phyloP scores from a whole-genome alignment of 2,329 filamentous ascomycete species.

The Waltergamsia citrina region DNA sequence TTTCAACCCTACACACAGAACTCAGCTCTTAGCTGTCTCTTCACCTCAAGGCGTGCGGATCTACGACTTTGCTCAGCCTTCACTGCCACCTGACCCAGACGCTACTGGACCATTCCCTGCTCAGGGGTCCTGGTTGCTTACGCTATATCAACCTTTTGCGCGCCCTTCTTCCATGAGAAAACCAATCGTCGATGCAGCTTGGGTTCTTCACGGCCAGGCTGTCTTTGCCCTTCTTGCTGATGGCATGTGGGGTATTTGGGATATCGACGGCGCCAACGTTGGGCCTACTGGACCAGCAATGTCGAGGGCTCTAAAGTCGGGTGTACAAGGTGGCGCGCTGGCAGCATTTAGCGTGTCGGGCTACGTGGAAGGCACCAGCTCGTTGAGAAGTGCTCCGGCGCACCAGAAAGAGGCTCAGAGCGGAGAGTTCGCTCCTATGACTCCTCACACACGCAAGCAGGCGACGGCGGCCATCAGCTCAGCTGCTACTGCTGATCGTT shows the following conservation, averaged over 20 bases:
- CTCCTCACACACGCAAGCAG: constrained; percentile 49
- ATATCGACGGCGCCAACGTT: constrained; percentile 49
- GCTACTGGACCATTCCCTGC: constrained; percentile 40
- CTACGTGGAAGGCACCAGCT: constrained; percentile 50
- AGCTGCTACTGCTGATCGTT: constrained; percentile 35
- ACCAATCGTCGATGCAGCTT: constrained; percentile 50
- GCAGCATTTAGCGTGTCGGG: constrained; percentile 49
- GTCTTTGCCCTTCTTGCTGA: constrained; percentile 50
- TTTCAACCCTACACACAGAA: constrained; percentile 47
- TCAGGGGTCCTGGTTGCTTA: constrained; percentile 56
- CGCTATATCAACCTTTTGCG: constrained; percentile 48
- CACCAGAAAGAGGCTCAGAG: constrained; percentile 25
- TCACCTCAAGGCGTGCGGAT: constrained; percentile 47
- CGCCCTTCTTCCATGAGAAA: constrained; percentile 42
- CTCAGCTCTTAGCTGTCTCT: constrained; percentile 48
- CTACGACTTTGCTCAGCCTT: constrained; percentile 49
- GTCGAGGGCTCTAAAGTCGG: constrained; percentile 39
- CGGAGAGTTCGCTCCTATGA: constrained; percentile 54
- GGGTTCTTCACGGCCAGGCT: constrained; percentile 51
- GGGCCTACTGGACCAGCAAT: constrained; percentile 28
- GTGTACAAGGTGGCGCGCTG: constrained; percentile 46
- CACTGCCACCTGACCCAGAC: constrained; percentile 41
- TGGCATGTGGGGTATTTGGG: constrained; percentile 61
- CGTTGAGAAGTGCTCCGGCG: constrained; percentile 31
- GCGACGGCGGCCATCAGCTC: constrained; percentile 34